Evolutionary conservation across 2,329 filamentous ascomycete genomes (phyloP), one percentile per base, ranked within the genome.

Genomic region (Nectriaceae sp.): DNA sequence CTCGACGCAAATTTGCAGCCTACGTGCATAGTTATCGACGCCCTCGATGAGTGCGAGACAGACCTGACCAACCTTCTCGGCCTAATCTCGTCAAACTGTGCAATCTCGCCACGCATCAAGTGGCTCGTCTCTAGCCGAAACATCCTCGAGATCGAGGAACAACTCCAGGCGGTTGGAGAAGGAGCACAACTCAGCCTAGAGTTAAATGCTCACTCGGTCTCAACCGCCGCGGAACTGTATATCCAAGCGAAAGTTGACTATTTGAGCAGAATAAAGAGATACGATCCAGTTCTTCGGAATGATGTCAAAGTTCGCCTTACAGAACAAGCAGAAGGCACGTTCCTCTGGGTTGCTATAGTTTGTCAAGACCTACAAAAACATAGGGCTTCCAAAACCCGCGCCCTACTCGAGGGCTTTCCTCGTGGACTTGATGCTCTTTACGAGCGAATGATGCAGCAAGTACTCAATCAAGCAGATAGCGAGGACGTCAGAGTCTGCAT

Each of bases 51-150:
- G 54, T 77, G 72, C 11, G 48, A 40, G 13, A 37, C 29, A 3
- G 65, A 57, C 18, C 47, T 56, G 18, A 20, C 42, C 1, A 39
- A 63, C 33, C 68, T 78, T 3, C 57, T 78, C 11, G 39, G 66
- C 0, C 51, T 55, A 13, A 42, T 61, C 22, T 52, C 41, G 0
- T 62, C 54, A 11, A 46, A 3, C 11, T 31, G 3, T 47, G 37
- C 1, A 6, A 13, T 1, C 42, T 5, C 15, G 6, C 24, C 6
- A 13, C 44, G 49, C 1, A 56, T 68, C 2, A 78, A 74, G 51
- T 76, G 72, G 68, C 47, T 78, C 15, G 49, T 74, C 0, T 72
- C 73, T 0, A 78, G 75, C 43, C 75, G 75, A 3, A 75, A 76
- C 21, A 62, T 51, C 59, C 55, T 48, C 0, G 53, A 59, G 0